Evolutionary conservation across 2,329 filamentous ascomycete species (phyloP).

Genomic region (Aspergillus hiratsukae): DNA sequence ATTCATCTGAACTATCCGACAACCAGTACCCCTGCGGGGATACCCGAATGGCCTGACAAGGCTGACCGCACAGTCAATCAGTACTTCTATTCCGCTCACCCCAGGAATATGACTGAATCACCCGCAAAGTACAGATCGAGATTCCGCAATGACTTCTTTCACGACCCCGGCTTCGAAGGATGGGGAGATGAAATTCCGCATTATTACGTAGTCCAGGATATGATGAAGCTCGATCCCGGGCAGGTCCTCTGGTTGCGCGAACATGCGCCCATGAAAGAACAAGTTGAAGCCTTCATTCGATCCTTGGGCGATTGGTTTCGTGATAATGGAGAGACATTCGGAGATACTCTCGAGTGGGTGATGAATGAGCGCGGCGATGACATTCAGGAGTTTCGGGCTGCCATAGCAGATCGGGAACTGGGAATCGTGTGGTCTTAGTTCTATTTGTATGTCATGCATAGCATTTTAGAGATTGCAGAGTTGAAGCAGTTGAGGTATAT

Average conservation of each 20-base stretch:
- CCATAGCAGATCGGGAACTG: constrained; percentile 27
- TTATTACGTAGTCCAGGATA: constrained; percentile 61
- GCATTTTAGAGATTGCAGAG: not conserved
- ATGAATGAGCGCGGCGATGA: constrained; percentile 52
- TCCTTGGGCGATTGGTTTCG: constrained; percentile 57
- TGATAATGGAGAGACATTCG: constrained; percentile 60
- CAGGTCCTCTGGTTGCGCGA: constrained; percentile 57
- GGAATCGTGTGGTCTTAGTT: constrained; percentile 25
- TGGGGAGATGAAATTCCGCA: constrained; percentile 62
- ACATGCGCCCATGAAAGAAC: constrained; percentile 51
- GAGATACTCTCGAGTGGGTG: constrained; percentile 55
- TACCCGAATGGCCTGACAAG: constrained; percentile 7
- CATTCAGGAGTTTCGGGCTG: constrained; percentile 36
- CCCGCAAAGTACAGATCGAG: constrained; percentile 42
- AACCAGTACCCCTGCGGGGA: constrained; percentile 1
- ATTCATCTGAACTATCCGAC: constrained; percentile 50
- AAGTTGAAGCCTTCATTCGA: constrained; percentile 53
- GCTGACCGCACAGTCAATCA: constrained; percentile 10
- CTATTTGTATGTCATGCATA: not conserved
- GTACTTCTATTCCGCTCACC: constrained; percentile 22
- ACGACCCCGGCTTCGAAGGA: constrained; percentile 55
- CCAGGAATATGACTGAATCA: constrained; percentile 14
- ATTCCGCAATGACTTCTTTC: constrained; percentile 45
- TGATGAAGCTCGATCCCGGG: constrained; percentile 59
- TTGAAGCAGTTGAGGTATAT: not conserved